These are phyloP conservation scores for Cercospora canescens DNA, from an alignment of 2,329 filamentous ascomycete species.

Conservation along the genomic window DNA sequence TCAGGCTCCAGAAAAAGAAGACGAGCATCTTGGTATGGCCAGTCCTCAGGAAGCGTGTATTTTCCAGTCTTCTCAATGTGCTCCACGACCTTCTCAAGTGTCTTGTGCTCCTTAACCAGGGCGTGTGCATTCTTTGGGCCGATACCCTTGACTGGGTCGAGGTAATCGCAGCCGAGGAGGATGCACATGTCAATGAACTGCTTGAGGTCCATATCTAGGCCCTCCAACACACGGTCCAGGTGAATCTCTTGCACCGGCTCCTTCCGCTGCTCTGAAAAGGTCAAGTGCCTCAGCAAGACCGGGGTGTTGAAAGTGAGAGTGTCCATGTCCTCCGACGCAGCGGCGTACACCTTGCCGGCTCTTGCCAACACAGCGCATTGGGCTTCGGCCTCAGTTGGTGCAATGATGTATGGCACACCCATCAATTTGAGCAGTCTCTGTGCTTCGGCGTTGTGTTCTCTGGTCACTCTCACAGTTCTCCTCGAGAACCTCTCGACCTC, in stretches of 20 bases:
- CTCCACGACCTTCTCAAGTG: slow-evolving; percentile 83
- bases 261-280: slow-evolving; percentile 95
- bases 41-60: slow-evolving; percentile 88
- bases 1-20: slow-evolving; percentile 90
- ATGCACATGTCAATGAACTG: slow-evolving; percentile 98
- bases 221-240: slow-evolving; percentile 81
- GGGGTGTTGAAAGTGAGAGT: slow-evolving; percentile 94
- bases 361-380: slow-evolving; percentile 89
- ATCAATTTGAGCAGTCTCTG: slow-evolving; percentile 88
- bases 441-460: slow-evolving; percentile 94
- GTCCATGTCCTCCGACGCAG: slow-evolving; percentile 98
- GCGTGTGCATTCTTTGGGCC: slow-evolving; percentile 90
- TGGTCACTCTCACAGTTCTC: slow-evolving; percentile 89
- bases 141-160: slow-evolving; percentile 93
- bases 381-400: slow-evolving; percentile 94
- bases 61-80: slow-evolving; percentile 76
- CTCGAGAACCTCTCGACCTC: slow-evolving; percentile 98
- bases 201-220: slow-evolving; percentile 80
- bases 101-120: slow-evolving; percentile 88
- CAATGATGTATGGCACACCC: slow-evolving; percentile 93
- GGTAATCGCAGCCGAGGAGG: slow-evolving; percentile 93
- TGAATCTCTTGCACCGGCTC: slow-evolving; percentile 97
- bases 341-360: slow-evolving; percentile 93
- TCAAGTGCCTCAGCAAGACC: slow-evolving; percentile 87
- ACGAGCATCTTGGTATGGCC: slow-evolving; percentile 90